Conservation (phyloP, 768 basidiomycete species). For the Leccinum variicolor region DNA sequence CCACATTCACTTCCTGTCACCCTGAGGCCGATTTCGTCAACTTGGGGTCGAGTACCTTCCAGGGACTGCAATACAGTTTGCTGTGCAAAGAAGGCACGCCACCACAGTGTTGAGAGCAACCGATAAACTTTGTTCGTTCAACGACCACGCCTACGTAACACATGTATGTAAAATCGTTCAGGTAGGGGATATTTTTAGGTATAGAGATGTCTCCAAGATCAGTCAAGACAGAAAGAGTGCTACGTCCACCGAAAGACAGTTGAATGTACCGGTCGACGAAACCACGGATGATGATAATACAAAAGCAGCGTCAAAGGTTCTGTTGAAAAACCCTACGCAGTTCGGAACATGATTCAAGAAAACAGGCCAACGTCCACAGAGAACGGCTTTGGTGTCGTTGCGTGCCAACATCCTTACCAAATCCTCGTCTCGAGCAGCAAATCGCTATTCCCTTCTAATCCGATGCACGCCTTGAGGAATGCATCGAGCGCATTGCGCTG, state of each 20-base stretch:
- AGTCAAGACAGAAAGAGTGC: not conserved
- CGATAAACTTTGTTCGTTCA: not conserved
- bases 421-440: slow-evolving; percentile 83
- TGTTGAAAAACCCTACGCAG: not conserved
- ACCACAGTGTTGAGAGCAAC: not conserved
- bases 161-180: not conserved
- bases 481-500: slow-evolving; percentile 92
- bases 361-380: not conserved
- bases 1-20: too few relatives aligned
- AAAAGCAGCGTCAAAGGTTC: not conserved
- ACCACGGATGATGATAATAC: not conserved
- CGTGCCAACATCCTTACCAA: slow-evolving; percentile 62
- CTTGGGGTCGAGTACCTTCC: too few relatives aligned
- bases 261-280: not conserved
- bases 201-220: not conserved
- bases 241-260: not conserved
- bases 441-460: slow-evolving; percentile 79
- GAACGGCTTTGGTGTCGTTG: not conserved
- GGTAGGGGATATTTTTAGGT: not conserved
- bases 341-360: not conserved
- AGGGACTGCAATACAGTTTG: too few relatives aligned
- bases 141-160: not conserved
- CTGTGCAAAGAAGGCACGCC: not conserved
- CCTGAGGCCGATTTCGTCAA: too few relatives aligned
- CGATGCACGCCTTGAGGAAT: slow-evolving; percentile 94